Evolutionary conservation across 371 early-diverging fungal species (phyloP), one percentile per base, ranked within the genome.

Genomic region (Rhizopus microsporus): DNA sequence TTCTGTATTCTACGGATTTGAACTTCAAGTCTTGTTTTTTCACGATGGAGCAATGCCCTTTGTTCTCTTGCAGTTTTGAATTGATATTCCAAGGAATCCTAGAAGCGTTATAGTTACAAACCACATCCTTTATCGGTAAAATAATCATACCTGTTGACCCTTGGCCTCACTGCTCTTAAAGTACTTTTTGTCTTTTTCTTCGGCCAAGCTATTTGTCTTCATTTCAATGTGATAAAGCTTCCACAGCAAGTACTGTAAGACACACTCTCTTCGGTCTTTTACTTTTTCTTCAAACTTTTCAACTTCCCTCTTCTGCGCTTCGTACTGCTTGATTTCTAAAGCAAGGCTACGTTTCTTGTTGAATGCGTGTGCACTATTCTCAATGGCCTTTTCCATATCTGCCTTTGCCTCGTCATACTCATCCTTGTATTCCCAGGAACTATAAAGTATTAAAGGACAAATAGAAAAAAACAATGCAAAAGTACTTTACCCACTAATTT

Each of bases 221-320:
- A 72, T 56, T 57, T 93, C 92, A 29, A 92, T 77, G 60, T 97
- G 95, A 71, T 84, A 96, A 30, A 97, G 81, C 61, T 91, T 92
- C 94, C 94, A 95, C 35, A 95, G 78, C 51, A 93, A 69, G 58
- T 90, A 88, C 39, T 83, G 81, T 8, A 87, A 73, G 1, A 85
- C 68, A 51, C 89, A 65, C 34, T 84, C 77, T 23, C 78, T 74
- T 65, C 81, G 61, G 55, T 88, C 81, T 16, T 68, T 71, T 16
- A 84, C 76, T 51, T 92, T 71, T 29, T 77, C 70, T 60, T 93
- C 90, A 73, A 87, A 97, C 4, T 82, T 78, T 54, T 94, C 93
- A 5, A 93, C 93, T 57, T 98, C 95, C 15, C 85, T 87, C 68
- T 94, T 90, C 72, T 97, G 96, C 63, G 92, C 94, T 51, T 88